Conservation (phyloP, 805 yeast species). For the Alloascoidea hylecoeti region DNA sequence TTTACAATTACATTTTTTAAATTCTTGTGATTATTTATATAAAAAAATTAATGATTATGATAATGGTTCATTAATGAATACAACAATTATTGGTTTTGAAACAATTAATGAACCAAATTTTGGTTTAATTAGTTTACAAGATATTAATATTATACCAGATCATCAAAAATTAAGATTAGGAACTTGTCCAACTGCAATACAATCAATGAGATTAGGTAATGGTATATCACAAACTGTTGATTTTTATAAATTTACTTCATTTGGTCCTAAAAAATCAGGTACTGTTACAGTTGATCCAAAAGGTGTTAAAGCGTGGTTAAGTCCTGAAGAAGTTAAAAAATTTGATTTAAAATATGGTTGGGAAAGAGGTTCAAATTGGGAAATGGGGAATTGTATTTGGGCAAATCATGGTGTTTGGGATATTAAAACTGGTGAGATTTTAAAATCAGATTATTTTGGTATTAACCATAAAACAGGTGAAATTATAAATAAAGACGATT, state of each 20-base stretch:
- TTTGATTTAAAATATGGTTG: slow-evolving; percentile 60
- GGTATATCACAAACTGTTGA: slow-evolving; percentile 63
- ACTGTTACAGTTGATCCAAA: slow-evolving; percentile 44
- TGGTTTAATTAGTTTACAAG: slow-evolving; percentile 55
- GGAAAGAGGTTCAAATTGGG: slow-evolving; percentile 50
- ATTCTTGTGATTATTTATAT: slow-evolving; percentile 36
- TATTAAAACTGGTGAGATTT: slow-evolving; percentile 20
- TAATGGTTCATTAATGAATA: slow-evolving; percentile 31
- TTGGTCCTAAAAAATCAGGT: slow-evolving; percentile 67
- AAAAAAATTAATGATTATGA: slow-evolving; percentile 18
- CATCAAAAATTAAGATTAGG: slow-evolving; percentile 60
- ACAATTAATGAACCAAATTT: slow-evolving; percentile 74
- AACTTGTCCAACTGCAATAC: slow-evolving; percentile 71
- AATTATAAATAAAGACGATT: slow-evolving; percentile 32
- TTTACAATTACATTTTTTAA: slow-evolving; percentile 48
- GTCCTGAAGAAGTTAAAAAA: slow-evolving; percentile 23
- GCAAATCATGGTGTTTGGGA: slow-evolving; percentile 75
- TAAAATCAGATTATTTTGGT: slow-evolving; percentile 38
- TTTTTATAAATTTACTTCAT: slow-evolving; percentile 48
- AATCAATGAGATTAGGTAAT: slow-evolving; percentile 63
- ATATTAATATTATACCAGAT: slow-evolving; percentile 40
- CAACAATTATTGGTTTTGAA: slow-evolving; percentile 66
- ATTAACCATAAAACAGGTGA: slow-evolving; percentile 23
- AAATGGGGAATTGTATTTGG: slow-evolving; percentile 65
- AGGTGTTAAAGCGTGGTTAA: slow-evolving; percentile 60